Base-by-base conservation (phyloP, 306 rosid genomes). In the Astragalus membranaceus region DNA sequence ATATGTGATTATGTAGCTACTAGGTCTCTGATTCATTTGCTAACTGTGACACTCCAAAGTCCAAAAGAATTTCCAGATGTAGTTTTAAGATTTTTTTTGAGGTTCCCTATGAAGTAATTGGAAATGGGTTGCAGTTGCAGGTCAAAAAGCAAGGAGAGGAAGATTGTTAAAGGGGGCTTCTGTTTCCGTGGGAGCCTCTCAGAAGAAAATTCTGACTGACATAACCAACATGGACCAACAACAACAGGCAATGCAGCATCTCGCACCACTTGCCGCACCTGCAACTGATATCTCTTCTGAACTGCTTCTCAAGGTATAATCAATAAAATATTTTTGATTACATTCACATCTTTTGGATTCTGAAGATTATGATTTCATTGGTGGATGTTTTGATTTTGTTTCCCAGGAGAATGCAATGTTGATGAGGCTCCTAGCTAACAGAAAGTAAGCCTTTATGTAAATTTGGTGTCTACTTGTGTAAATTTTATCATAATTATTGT, bases 371-470 rank as follows among this genome's bases (percentile, higher is more conserved):
- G 37, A 33, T 9, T 79, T 16, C 6, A 7, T 14, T 56, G 50
- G 48, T 70, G 64, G 2, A 5, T 50, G 10, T 54, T 60, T 59
- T 75, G 49, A 47, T 65, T 67, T 6, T 78, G 74, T 55, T 78
- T 84, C 41, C 44, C 76, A 93, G 98, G 98, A 93, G 76, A 93
- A 85, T 70, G 72, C 59, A 44, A 75, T 73, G 41, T 76, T 88
- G 70, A 57, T 69, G 84, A 83, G 84, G 85, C 80, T 76, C 67
- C 70, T 93, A 41, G 85, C 81, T 3, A 88, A 81, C 55, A 84
- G 89, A 81, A 82, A 87, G 98, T 93, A 93, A 87, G 78, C 77
- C 86, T 81, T 52, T 76, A 6, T 54, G 66, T 35, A 62, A 56
- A 71, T 60, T 72, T 39, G 16, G 47, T 64, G 32, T 68, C 56